Evolutionary conservation across 164 flowering plant genomes (phyloP).

Genomic region (Magnolia kwangsiensis): DNA sequence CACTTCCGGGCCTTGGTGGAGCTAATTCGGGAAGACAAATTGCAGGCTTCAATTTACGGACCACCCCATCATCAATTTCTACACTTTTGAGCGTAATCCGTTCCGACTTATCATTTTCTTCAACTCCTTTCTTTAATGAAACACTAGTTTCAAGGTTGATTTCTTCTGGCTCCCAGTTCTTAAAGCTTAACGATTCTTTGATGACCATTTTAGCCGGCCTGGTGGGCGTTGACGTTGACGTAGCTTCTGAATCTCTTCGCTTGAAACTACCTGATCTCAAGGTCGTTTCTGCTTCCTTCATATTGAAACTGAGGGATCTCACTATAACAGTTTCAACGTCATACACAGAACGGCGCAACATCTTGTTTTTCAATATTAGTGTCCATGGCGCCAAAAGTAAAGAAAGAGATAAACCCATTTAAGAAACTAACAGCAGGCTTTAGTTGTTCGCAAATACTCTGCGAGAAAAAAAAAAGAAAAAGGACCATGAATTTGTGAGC

Average conservation of each 20-base stretch:
- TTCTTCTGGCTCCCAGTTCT: slow-evolving; percentile 29
- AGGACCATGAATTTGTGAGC: no score
- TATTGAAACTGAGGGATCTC: slow-evolving; percentile 34
- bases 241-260: slow-evolving; percentile 25
- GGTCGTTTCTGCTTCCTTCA: slow-evolving; percentile 20
- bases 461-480: neutral
- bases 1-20: slow-evolving; percentile 33
- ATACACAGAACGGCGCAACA: slow-evolving; percentile 7
- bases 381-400: slow-evolving; percentile 34
- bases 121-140: slow-evolving; percentile 25
- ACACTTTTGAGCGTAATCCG: neutral
- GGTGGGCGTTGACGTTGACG: neutral
- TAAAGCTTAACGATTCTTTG: slow-evolving; percentile 35
- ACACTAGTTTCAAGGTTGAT: slow-evolving; percentile 20
- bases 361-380: slow-evolving; percentile 12
- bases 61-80: slow-evolving; percentile 4
- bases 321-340: slow-evolving; percentile 21
- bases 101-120: slow-evolving; percentile 2
- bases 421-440: slow-evolving; percentile 4
- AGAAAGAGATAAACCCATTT: slow-evolving; percentile 48
- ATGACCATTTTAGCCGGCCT: slow-evolving; percentile 19
- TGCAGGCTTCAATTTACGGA: slow-evolving; percentile 4
- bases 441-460: neutral
- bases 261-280: slow-evolving; percentile 35
- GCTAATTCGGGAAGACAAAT: slow-evolving; percentile 10